Evolutionary conservation across 1,139 yeast species (phyloP).

Genomic region (Pichia sp.): DNA sequence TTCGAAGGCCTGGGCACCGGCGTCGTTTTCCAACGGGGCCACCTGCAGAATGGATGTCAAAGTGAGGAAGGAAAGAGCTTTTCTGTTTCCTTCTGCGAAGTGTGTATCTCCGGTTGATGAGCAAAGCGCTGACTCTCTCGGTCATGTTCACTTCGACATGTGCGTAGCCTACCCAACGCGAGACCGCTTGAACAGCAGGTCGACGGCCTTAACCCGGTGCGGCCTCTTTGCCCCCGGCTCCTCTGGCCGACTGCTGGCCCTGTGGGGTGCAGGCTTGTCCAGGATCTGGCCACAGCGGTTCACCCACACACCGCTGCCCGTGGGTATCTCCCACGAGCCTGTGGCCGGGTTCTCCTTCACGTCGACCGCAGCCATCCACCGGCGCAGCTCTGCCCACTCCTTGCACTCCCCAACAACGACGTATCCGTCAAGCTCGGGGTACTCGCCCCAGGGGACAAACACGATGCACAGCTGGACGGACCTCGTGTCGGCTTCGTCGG

Average conservation of each 20-base stretch:
- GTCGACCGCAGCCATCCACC: conserved; percentile 9
- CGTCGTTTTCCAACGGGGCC: conserved; percentile 9
- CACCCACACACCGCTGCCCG: conserved; percentile 14
- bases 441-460: conserved; percentile 16
- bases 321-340: conserved; percentile 11
- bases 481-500: neutral
- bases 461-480: conserved; percentile 13
- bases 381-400: conserved; percentile 13
- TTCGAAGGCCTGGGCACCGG: conserved; percentile 14
- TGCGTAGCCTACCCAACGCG: neutral
- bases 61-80: neutral
- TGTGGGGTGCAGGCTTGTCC: neutral
- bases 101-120: conserved; percentile 22
- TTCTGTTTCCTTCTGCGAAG: conserved; percentile 3
- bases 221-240: neutral
- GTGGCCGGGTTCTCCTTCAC: neutral
- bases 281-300: conserved; percentile 14
- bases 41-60: conserved; percentile 8
- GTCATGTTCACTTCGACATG: conserved; percentile 20
- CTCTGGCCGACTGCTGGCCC: neutral
- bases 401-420: conserved; percentile 17
- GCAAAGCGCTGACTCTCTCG: conserved; percentile 19
- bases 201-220: conserved; percentile 7
- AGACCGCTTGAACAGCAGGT: conserved; percentile 10
- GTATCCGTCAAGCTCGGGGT: conserved; percentile 13